Percentiles rank a stretch among this genome's conserved stretches.
These are phyloP conservation scores for Dentipellis fragilis DNA, from an alignment of 768 basidiomycete genomes.

Conservation along the genomic window DNA sequence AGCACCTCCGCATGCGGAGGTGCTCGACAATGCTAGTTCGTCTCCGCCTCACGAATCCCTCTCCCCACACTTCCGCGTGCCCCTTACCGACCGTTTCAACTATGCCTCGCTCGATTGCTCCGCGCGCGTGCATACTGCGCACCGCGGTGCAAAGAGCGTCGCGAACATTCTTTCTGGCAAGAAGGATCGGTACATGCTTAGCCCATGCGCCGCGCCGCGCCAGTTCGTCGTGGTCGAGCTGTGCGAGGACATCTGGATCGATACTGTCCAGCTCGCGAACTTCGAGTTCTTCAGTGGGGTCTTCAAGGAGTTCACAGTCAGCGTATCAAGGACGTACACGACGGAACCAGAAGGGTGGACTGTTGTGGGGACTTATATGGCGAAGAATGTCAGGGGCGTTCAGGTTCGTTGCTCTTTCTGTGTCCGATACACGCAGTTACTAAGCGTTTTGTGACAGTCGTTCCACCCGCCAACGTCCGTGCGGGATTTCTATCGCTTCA, in stretches of 20 bases:
- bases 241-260: constrained; percentile 95
- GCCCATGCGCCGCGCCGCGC: constrained; percentile 59
- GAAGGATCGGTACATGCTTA: constrained; percentile 94
- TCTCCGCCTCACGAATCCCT: background rate
- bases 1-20: constrained; percentile 3
- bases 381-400: constrained; percentile 85
- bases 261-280: constrained; percentile 92
- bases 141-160: constrained; percentile 72
- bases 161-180: constrained; percentile 80
- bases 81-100: constrained; percentile 83
- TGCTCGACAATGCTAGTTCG: constrained; percentile 5
- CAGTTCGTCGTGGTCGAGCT: constrained; percentile 91
- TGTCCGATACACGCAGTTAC: background rate
- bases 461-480: constrained; percentile 70
- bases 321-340: constrained; percentile 43
- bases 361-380: constrained; percentile 70
- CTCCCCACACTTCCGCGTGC: constrained; percentile 58
- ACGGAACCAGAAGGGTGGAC: constrained; percentile 33
- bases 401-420: constrained; percentile 47
- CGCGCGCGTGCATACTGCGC: constrained; percentile 80
- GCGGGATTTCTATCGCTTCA: constrained; percentile 83
- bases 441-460: constrained; percentile 31
- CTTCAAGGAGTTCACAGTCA: constrained; percentile 85
- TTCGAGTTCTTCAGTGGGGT: constrained; percentile 98
- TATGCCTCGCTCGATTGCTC: constrained; percentile 91